phyloP scores from a whole-genome alignment of 2,329 filamentous ascomycete species.

The Chlorencoelia australis region DNA sequence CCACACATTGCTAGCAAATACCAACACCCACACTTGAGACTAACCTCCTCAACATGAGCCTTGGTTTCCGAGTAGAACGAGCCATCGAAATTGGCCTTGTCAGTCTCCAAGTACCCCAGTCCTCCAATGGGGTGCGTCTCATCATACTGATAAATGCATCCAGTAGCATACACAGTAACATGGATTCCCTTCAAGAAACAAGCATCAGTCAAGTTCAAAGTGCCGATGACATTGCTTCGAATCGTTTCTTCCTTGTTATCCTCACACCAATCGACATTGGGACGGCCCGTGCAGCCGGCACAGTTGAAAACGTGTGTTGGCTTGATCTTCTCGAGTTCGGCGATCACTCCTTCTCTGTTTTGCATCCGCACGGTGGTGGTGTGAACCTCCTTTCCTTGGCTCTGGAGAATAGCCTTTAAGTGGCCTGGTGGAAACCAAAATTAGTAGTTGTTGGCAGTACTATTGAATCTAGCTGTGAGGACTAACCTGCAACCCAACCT shows the following conservation, averaged over 20 bases:
- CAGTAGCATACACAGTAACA: constrained; percentile 56
- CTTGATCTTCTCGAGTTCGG: constrained; percentile 46
- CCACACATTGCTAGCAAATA: too few species aligned
- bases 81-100: constrained; percentile 53
- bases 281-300: constrained; percentile 55
- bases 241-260: constrained; percentile 58
- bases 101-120: constrained; percentile 49
- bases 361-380: constrained; percentile 57
- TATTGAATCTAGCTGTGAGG: too few species aligned
- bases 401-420: constrained; percentile 46
- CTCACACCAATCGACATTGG: constrained; percentile 65
- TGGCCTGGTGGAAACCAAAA: constrained; percentile 39
- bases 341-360: constrained; percentile 45
- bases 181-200: constrained; percentile 51
- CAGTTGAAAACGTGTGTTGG: constrained; percentile 59
- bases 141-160: constrained; percentile 58
- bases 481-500: constrained; percentile 39
- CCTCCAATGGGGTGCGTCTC: constrained; percentile 49
- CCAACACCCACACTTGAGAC: too few species aligned
- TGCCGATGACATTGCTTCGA: constrained; percentile 56
- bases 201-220: constrained; percentile 51
- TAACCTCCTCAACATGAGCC: constrained; percentile 52
- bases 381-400: constrained; percentile 48
- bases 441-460: too few species aligned
- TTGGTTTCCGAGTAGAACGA: constrained; percentile 63